A percentile compares a stretch with the other conserved stretches of the same genome.
These are phyloP conservation scores for Aureobasidium sp. DNA, from an alignment of 2,329 filamentous ascomycete species.

Conservation along the genomic window DNA sequence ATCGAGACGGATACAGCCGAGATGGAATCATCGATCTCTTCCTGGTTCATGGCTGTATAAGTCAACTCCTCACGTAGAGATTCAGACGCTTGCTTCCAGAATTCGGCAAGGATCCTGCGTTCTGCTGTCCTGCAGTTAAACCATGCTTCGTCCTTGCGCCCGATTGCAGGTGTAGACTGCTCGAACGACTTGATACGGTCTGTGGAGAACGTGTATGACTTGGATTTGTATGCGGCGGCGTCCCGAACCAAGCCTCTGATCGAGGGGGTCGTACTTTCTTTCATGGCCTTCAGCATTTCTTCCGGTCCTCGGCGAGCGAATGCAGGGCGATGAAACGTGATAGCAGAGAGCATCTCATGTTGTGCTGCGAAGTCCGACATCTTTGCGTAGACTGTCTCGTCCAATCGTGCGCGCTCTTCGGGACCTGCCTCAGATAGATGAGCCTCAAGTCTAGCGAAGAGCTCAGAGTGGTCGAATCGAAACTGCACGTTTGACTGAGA, in stretches of 20 bases:
- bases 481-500: background rate
- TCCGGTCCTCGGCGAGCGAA: background rate
- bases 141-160: background rate
- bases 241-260: background rate
- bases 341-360: conserved; percentile 3
- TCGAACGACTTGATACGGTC: background rate
- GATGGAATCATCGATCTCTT: background rate
- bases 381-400: background rate
- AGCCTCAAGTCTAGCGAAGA: background rate
- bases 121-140: background rate
- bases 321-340: background rate
- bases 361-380: conserved; percentile 5
- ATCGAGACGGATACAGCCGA: background rate
- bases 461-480: background rate
- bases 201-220: background rate
- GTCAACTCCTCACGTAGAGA: background rate
- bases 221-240: background rate
- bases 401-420: background rate
- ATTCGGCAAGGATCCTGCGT: background rate
- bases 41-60: background rate
- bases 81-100: background rate
- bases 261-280: background rate
- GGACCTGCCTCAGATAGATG: background rate
- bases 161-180: background rate
- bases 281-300: background rate